Base-by-base conservation (phyloP, 345 rosid genomes). In the Brassica nigra region DNA sequence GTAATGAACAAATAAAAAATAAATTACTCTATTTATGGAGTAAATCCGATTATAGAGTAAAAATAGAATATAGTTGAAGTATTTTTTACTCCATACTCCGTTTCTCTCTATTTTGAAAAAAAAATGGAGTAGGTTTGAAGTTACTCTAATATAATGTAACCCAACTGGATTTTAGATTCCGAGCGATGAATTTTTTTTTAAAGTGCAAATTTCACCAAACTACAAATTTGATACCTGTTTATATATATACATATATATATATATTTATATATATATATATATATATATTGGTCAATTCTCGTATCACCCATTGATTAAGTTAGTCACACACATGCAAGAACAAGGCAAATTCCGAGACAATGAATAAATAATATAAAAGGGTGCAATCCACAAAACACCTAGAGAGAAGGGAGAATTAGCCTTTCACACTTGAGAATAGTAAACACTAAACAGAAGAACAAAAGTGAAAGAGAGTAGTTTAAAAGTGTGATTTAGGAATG, bases 361-460 rank as follows among this genome's bases (percentile, higher is more conserved):
- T 27, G 49, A 67, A 75, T 62, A 75, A 54, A 62, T 81, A 73
- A 20, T 66, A 72, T n/a, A 30, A 73, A 66, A 78, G 57, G 76
- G 70, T 78, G 61, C 58, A 55, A 79, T 73, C 74, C 78, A 79
- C 44, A 66, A 66, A 74, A 79, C 86, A 80, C 83, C 79, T 66
- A 59, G 76, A 65, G 65, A 76, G 76, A 81, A 73, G 34, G 54
- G 71, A 76, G 80, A 79, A 68, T 66, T 73, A 68, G 39, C 36
- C 29, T 47, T 80, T 69, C 71, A 75, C 79, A 75, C 75, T 23
- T 62, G 8, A 54, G 6, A 61, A 69, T 62, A 14, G 57, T 52
- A 47, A 54, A 68, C 6, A 14, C 20, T 52, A 47, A 54, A 68
- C 6, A 37, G 2, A 52, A 18, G 33, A 68, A 75, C 67, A 70